These are phyloP conservation scores for Aulographum hederae DNA, from an alignment of 2,329 filamentous ascomycete species.

Conservation along the genomic window DNA sequence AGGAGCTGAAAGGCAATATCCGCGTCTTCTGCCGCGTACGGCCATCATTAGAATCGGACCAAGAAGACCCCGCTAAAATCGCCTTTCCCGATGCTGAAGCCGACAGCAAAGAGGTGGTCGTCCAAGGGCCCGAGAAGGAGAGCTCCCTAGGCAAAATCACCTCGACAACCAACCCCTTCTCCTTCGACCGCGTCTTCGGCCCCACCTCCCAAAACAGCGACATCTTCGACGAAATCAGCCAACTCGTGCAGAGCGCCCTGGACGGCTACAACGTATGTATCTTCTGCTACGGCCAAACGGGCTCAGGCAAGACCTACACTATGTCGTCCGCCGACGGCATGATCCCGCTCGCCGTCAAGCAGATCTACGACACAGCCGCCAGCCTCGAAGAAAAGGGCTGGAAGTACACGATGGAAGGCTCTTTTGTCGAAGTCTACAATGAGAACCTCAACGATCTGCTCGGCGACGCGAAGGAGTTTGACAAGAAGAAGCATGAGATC, in stretches of 20 bases:
- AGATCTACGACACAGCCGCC: conserved; percentile 81
- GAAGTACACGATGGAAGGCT: conserved; percentile 86
- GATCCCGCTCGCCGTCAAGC: conserved; percentile 81
- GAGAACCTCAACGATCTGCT: conserved; percentile 89
- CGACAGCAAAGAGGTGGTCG: conserved; percentile 71
- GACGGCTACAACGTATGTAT: conserved; percentile 99
- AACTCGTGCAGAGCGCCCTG: conserved; percentile 86
- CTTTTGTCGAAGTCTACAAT: conserved; percentile 96
- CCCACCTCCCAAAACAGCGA: conserved; percentile 62
- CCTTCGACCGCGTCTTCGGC: conserved; percentile 84
- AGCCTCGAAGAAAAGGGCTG: conserved; percentile 79
- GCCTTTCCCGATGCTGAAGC: conserved; percentile 62
- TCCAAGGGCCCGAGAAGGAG: conserved; percentile 69
- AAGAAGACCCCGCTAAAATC: conserved; percentile 51
- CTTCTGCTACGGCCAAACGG: conserved; percentile 95
- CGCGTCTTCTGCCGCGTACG: conserved; percentile 94
- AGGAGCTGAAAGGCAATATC: conserved; percentile 96
- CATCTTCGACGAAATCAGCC: conserved; percentile 90
- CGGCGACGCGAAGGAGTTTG: conserved; percentile 48
- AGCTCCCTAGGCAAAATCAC: conserved; percentile 60
- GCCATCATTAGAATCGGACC: conserved; percentile 45
- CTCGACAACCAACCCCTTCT: conserved; percentile 67
- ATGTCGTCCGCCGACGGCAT: conserved; percentile 91
- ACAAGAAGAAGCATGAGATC: conserved; percentile 75
- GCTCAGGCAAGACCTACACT: conserved; percentile 89